Base-by-base conservation (phyloP, 73 alveolate species). In the Paramecium sonneborni region DNA sequence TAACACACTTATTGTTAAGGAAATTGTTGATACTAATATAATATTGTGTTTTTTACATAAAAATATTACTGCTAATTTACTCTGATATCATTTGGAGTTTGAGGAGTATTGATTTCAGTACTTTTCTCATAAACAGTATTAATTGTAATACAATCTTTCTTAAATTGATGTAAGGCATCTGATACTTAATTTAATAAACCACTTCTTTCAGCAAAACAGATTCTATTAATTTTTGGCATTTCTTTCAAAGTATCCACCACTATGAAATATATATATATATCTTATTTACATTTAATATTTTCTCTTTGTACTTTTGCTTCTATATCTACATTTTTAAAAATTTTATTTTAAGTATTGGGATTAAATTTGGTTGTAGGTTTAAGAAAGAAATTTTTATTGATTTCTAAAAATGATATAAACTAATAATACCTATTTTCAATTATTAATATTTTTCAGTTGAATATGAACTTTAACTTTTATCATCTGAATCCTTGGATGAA, bases 71-170 rank as follows among this genome's bases (percentile, higher is more conserved):
- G 26, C 20, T 74, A n/a, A 28, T 18, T 15, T 11, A 23, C 18
- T n/a, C 55, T 34, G 35, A 34, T 74, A 4, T 74, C 56, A 74
- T 34, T 39, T 15, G 87, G 87, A 0, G 87, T 74, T 37, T 37
- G 10, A 34, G 87, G 87, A 12, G 87, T 74, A 1, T 11, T 39
- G 24, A 74, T 74, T 74, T 74, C 87, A 3, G 87, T 14, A 15
- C 87, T 74, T 74, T 74, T 74, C 57, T 74, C 87, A 74, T 74
- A 74, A 21, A 74, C 87, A 3, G 57, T 74, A 39, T 21, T 39
- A 0, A 74, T 37, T 35, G 87, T 74, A 10, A 12, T 39, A 37
- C 87, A 9, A 74, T 74, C 87, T 20, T 39, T 74, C 32, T 39
- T 34, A 37, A 74, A 74, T 74, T 74, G 34, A 21, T 74, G 18